Percentiles rank a stretch among this genome's conserved stretches.
phyloP scores from a whole-genome alignment of 768 basidiomycete species.

The Phaeotremella skinneri region DNA sequence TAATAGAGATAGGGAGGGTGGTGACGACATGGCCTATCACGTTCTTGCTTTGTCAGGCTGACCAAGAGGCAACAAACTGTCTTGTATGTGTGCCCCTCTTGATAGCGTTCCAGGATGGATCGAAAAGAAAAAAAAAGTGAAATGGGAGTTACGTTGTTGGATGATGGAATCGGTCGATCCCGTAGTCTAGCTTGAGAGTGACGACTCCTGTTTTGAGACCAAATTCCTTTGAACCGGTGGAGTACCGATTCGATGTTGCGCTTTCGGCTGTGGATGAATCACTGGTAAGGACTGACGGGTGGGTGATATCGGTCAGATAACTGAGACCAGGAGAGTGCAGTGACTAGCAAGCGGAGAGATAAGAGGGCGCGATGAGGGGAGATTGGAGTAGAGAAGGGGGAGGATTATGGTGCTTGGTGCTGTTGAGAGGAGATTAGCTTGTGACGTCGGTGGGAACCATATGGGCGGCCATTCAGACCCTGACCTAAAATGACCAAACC shows the following conservation, averaged over 20 bases:
- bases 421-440: not conserved
- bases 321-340: not conserved
- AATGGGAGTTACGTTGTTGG: no score
- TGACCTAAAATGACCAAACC: not conserved
- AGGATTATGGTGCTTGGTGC: not conserved
- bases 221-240: no score
- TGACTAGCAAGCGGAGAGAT: not conserved
- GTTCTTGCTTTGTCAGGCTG: not conserved
- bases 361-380: not conserved
- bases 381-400: not conserved
- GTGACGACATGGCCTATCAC: slow-evolving; percentile 15
- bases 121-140: no score
- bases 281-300: not conserved
- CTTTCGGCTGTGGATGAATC: not conserved
- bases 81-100: no score
- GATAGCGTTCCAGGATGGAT: no score
- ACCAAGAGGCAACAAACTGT: no score
- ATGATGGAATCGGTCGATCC: no score
- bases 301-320: slow-evolving; percentile 1
- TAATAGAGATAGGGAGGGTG: slow-evolving; percentile 16
- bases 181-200: no score
- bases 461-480: not conserved
- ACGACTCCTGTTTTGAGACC: no score
- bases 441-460: not conserved
- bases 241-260: not conserved